Evolutionary conservation across 1,284 basidiomycete species (phyloP).

Genomic region (Irpex rosettiformis): DNA sequence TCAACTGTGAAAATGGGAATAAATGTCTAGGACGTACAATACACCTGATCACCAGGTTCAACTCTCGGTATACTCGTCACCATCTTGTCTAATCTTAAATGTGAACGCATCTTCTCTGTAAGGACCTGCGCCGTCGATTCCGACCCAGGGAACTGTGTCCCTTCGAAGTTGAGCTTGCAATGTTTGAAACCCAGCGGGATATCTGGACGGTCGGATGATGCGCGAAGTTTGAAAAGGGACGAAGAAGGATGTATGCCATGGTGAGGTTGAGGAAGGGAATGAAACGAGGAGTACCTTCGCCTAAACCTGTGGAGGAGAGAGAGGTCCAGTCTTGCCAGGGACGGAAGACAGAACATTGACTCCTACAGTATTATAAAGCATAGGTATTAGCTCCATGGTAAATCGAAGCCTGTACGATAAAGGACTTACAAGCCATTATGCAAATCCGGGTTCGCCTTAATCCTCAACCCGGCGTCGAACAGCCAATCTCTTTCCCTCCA

Average conservation of each 20-base stretch:
- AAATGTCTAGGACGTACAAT: too few species aligned
- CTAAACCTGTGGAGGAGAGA: conserved; percentile 57
- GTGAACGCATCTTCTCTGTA: conserved; percentile 62
- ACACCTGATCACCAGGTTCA: conserved; percentile 74
- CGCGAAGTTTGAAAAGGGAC: conserved; percentile 78
- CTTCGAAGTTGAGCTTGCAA: conserved; percentile 63
- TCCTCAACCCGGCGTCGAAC: conserved; percentile 42
- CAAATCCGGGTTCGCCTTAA: conserved; percentile 54
- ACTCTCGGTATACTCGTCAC: conserved; percentile 52
- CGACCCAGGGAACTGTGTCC: conserved; percentile 60
- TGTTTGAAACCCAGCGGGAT: conserved; percentile 40
- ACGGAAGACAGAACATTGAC: conserved; percentile 73
- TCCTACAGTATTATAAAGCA: conserved; percentile 33
- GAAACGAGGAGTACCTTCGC: conserved; percentile 65
- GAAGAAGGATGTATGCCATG: conserved; percentile 68
- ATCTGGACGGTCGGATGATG: conserved; percentile 23
- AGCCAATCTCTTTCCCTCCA: conserved; percentile 58
- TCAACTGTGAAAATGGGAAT: too few species aligned
- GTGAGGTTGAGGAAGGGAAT: conserved; percentile 53
- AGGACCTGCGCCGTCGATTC: conserved; percentile 65
- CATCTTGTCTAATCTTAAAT: conserved; percentile 54
- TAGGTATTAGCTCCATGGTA: too few species aligned
- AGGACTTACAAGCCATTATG: conserved; percentile 46
- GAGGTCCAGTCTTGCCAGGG: conserved; percentile 78
- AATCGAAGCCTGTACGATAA: too few species aligned